Conservation (phyloP, 495 filamentous ascomycete genomes). For the Xylaria palmicola region DNA sequence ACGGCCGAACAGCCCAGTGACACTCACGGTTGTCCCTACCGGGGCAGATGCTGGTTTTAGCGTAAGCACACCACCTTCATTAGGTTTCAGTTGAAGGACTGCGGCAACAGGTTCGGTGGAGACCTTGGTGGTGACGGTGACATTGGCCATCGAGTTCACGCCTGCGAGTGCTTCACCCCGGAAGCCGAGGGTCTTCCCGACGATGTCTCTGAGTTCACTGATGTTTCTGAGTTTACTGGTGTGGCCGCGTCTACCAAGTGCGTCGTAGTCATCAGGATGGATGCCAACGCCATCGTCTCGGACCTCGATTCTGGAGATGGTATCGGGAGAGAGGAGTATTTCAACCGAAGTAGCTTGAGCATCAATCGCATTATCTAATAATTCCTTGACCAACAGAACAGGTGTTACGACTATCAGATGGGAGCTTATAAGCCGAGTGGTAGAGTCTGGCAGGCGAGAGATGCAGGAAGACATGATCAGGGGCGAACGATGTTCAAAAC, state of each 20-base stretch:
- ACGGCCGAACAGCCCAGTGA: slow-evolving; percentile 64
- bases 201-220: slow-evolving; percentile 66
- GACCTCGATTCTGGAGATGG: slow-evolving; percentile 80
- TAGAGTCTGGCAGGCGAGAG: slow-evolving; percentile 58
- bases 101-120: slow-evolving; percentile 67
- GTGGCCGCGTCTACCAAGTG: slow-evolving; percentile 66
- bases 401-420: slow-evolving; percentile 71
- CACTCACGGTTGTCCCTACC: slow-evolving; percentile 73
- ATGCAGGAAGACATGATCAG: slow-evolving; percentile 32
- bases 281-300: slow-evolving; percentile 91
- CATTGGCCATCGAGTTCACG: slow-evolving; percentile 62
- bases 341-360: slow-evolving; percentile 71
- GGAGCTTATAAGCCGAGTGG: slow-evolving; percentile 68
- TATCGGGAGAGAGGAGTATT: slow-evolving; percentile 72
- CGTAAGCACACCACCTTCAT: slow-evolving; percentile 39
- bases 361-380: slow-evolving; percentile 90
- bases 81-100: slow-evolving; percentile 32
- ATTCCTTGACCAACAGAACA: slow-evolving; percentile 78
- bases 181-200: slow-evolving; percentile 76
- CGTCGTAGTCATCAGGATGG: slow-evolving; percentile 61
- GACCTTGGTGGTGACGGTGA: slow-evolving; percentile 70
- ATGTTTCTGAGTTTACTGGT: slow-evolving; percentile 84
- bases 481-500: neutral
- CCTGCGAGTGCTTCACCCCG: slow-evolving; percentile 85
- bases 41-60: slow-evolving; percentile 59